phyloP scores from a whole-genome alignment of 192 early-diverging fungal species.

The Coemansia sp. region DNA sequence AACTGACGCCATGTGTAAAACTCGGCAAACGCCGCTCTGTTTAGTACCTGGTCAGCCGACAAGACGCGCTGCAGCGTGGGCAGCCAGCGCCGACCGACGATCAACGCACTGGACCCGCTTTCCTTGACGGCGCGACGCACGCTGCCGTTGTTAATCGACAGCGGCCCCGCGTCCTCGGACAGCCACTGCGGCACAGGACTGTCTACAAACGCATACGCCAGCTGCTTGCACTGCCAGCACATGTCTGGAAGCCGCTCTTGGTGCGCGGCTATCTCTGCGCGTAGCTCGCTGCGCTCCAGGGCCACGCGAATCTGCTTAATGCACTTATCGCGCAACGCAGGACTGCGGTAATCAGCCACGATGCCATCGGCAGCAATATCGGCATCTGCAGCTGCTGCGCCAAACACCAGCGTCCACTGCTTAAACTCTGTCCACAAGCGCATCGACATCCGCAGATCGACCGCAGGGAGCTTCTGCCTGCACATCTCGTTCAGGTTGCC shows the following conservation, averaged over 20 bases:
- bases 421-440: slow-evolving; percentile 32
- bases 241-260: too few relatives aligned
- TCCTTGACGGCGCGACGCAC: background rate
- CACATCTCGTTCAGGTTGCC: background rate
- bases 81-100: background rate
- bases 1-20: slow-evolving; percentile 12
- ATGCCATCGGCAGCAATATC: background rate
- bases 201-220: too few relatives aligned
- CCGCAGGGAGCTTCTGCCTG: background rate
- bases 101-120: background rate
- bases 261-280: too few relatives aligned
- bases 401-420: slow-evolving; percentile 11
- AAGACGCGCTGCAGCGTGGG: slow-evolving; percentile 2
- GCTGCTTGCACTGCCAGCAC: too few relatives aligned
- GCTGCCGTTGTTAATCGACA: background rate
- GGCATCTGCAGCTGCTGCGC: background rate
- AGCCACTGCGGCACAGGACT: background rate
- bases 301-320: too few relatives aligned
- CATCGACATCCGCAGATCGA: slow-evolving; percentile 16
- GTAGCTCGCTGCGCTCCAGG: too few relatives aligned
- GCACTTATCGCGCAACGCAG: too few relatives aligned
- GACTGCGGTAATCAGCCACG: background rate
- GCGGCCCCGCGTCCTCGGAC: background rate
- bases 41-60: background rate
- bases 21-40: slow-evolving; percentile 2